A percentile compares a stretch with the other conserved stretches of the same genome.
phyloP scores from a whole-genome alignment of 768 basidiomycete genomes.

The Phaffia australis region DNA sequence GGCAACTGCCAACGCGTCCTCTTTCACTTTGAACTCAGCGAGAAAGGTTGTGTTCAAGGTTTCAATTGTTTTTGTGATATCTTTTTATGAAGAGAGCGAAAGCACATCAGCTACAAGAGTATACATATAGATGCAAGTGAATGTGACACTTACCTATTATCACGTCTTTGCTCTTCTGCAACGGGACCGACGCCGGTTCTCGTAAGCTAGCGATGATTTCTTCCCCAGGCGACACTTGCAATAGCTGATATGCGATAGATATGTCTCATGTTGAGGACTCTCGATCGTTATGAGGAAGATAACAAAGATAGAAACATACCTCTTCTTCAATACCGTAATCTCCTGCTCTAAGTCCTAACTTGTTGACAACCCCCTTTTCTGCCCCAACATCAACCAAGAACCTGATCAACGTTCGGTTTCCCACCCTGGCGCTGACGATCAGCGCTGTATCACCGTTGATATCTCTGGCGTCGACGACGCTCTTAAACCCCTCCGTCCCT shows the following conservation, averaged over 20 bases:
- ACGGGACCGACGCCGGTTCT: constrained; percentile 60
- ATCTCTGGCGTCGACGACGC: constrained; percentile 81
- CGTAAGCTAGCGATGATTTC: constrained; percentile 67
- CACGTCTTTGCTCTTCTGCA: constrained; percentile 81
- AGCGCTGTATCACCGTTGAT: constrained; percentile 91
- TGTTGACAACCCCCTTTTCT: constrained; percentile 77
- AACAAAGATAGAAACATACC: constrained; percentile 43
- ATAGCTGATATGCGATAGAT: constrained; percentile 25
- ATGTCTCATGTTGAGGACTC: not conserved
- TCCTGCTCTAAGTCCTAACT: constrained; percentile 79
- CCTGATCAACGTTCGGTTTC: constrained; percentile 74
- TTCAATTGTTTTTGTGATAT: constrained; percentile 77
- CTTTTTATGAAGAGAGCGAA: constrained; percentile 40
- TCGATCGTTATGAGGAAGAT: constrained; percentile 2
- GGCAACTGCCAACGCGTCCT: constrained; percentile 74
- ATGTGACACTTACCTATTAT: constrained; percentile 53
- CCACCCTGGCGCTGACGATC: constrained; percentile 88
- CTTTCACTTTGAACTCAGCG: constrained; percentile 70
- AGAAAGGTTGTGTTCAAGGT: constrained; percentile 66
- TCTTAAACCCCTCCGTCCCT: constrained; percentile 47
- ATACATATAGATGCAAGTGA: constrained; percentile 3
- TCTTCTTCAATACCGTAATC: constrained; percentile 93
- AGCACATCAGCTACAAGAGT: constrained; percentile 1
- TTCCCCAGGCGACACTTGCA: constrained; percentile 45
- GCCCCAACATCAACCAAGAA: constrained; percentile 85